Conservation (phyloP, 176 grass and related monocot species). For the Rhynchospora breviuscula region DNA sequence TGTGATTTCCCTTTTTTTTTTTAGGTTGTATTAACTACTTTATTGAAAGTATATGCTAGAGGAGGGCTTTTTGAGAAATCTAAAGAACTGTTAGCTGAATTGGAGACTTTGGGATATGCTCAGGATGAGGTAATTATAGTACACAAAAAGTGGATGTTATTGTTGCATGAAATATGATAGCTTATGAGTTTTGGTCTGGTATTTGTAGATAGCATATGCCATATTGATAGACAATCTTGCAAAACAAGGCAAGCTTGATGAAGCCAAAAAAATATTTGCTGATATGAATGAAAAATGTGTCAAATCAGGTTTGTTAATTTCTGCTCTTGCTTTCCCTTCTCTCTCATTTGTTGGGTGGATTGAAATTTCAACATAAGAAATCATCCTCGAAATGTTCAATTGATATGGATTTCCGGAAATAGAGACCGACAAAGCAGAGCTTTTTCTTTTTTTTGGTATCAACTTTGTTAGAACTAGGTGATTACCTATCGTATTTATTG, state of each 20-base stretch:
- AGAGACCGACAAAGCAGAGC: neutral
- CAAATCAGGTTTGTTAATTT: slow-evolving; percentile 57
- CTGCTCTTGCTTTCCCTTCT: neutral
- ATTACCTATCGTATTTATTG: neutral
- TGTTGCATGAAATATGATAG: slow-evolving; percentile 1
- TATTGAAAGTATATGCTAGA: slow-evolving; percentile 94
- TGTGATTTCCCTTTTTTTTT: slow-evolving; percentile 10
- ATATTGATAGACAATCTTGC: slow-evolving; percentile 87
- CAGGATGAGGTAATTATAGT: slow-evolving; percentile 71
- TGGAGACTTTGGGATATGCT: slow-evolving; percentile 74
- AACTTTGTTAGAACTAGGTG: neutral
- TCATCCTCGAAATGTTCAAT: neutral
- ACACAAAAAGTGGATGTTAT: neutral
- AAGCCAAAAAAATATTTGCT: slow-evolving; percentile 55
- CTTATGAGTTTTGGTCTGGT: slow-evolving; percentile 13
- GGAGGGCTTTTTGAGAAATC: slow-evolving; percentile 90
- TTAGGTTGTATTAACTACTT: slow-evolving; percentile 89
- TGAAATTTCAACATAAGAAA: neutral
- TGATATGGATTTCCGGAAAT: neutral
- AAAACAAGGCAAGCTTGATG: slow-evolving; percentile 68
- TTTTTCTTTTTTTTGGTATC: slow-evolving; percentile 9
- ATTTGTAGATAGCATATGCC: slow-evolving; percentile 74
- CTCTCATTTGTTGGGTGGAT: neutral
- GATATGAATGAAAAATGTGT: slow-evolving; percentile 73
- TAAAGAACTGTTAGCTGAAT: slow-evolving; percentile 55